phyloP scores from a whole-genome alignment of 768 basidiomycete genomes.

The Mycena chlorophos region DNA sequence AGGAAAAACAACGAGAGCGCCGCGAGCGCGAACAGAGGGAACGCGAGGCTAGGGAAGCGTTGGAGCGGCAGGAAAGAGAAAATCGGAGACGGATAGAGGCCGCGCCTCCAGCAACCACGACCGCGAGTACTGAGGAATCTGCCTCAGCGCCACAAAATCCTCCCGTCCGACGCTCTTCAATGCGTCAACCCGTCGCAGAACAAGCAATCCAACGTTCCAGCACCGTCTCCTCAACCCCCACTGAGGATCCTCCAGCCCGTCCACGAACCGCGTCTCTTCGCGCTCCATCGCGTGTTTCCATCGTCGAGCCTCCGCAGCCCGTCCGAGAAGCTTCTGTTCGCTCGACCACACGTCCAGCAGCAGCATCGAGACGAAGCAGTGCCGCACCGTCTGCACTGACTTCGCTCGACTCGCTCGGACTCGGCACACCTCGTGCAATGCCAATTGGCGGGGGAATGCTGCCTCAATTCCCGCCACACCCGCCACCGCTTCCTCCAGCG shows the following conservation, averaged over 20 bases:
- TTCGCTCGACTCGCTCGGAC: background rate
- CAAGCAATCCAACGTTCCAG: background rate
- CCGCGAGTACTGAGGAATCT: background rate
- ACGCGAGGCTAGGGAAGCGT: background rate
- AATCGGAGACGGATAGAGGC: background rate
- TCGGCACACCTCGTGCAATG: background rate
- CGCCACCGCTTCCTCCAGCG: background rate
- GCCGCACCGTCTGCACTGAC: background rate
- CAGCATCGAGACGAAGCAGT: background rate
- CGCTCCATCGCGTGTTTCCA: background rate
- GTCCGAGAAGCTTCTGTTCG: background rate
- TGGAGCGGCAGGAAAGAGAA: background rate
- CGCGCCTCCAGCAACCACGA: background rate
- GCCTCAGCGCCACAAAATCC: background rate
- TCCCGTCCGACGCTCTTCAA: background rate
- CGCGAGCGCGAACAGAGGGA: constrained; percentile 2
- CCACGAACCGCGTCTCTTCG: background rate
- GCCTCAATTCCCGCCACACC: background rate
- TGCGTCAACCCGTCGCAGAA: background rate
- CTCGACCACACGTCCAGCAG: background rate
- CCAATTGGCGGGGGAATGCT: background rate
- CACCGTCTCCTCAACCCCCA: background rate
- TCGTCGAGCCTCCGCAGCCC: background rate
- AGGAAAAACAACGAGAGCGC: background rate
- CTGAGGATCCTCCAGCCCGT: background rate